Base-by-base conservation (phyloP, 495 filamentous ascomycete species). In the Amorphotheca resinae region DNA sequence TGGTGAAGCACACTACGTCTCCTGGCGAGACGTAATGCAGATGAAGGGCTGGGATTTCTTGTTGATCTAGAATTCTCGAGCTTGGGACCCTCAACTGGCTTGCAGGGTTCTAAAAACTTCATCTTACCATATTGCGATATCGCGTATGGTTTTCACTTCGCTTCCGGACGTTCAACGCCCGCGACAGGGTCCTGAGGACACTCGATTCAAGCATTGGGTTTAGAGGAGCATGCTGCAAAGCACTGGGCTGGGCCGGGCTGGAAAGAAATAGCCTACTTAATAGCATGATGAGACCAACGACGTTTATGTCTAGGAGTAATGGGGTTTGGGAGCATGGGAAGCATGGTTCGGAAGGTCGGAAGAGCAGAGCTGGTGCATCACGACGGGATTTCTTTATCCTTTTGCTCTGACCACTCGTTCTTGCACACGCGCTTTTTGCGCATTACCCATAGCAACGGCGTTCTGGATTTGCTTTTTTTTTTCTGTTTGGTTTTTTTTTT, bases 21-120 rank as follows among this genome's bases (percentile, higher is more conserved):
- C 86, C 72, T 98, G 91, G 91, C 72, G 91, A 64, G 87, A 95
- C 63, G 70, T 91, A 48, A 95, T 95, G 91, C 73, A 73, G 64
- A 78, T 79, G 59, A 89, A 89, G 63, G 77, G 77, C 52, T 95
- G 85, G 88, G 82, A 89, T 57, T 89, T 83, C 68, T 67, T 98
- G 57, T 72, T 98, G 60, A 87, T 96, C 57, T 57, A 57, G 45
- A 49, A 42, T 9, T 33, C 46, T 18, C 20, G 15, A n/a, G 18
- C 31, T 31, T 18, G 17, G 16, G n/a, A 9, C 30, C 16, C 14
- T 44, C 16, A 15, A 50, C 42, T 31, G 49, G 44, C 20, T 45
- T 44, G 16, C 31, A 38, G 39, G 25, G 12, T 18, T 8, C 28
- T 46, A 39, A 40, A 44, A 49, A 17, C 35, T 44, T 40, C 33